These are phyloP conservation scores for Fusarium palustre DNA, from an alignment of 2,329 filamentous ascomycete species.

Conservation along the genomic window DNA sequence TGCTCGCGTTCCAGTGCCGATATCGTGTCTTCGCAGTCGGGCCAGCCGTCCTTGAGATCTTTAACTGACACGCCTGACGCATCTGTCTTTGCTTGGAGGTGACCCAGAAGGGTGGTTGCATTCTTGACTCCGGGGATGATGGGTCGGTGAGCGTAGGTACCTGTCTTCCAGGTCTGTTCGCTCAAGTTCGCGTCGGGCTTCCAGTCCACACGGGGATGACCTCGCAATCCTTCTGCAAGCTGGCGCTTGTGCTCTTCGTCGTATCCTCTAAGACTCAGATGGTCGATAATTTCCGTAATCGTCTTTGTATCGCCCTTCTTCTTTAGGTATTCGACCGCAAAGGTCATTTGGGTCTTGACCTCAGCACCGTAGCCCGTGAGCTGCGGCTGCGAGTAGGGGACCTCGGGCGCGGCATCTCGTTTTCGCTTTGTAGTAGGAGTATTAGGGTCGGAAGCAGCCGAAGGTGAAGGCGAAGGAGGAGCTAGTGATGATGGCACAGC, in stretches of 20 bases:
- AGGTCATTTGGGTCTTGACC: slow-evolving; percentile 88
- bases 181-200: slow-evolving; percentile 69
- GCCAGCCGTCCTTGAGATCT: slow-evolving; percentile 96
- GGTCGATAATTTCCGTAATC: slow-evolving; percentile 82
- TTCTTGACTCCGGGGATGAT: slow-evolving; percentile 83
- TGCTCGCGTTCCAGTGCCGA: slow-evolving; percentile 81
- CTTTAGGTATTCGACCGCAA: slow-evolving; percentile 85
- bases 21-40: slow-evolving; percentile 82
- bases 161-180: slow-evolving; percentile 73
- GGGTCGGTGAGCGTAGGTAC: slow-evolving; percentile 86
- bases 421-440: slow-evolving; percentile 74
- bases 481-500: slow-evolving; percentile 55
- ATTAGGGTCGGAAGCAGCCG: slow-evolving; percentile 67
- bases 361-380: slow-evolving; percentile 81
- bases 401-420: slow-evolving; percentile 64
- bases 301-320: slow-evolving; percentile 75
- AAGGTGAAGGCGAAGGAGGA: slow-evolving; percentile 73
- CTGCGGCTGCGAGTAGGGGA: slow-evolving; percentile 79
- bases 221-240: slow-evolving; percentile 75
- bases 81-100: slow-evolving; percentile 84
- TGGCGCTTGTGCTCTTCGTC: slow-evolving; percentile 71
- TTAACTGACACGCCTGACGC: slow-evolving; percentile 85
- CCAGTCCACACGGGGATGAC: slow-evolving; percentile 70
- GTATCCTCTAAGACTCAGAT: slow-evolving; percentile 77
- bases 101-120: slow-evolving; percentile 79